A percentile compares a stretch with the other conserved stretches of the same genome.
Evolutionary conservation across 2,329 filamentous ascomycete genomes (phyloP).

Genomic region (Pseudomassariella vexata): DNA sequence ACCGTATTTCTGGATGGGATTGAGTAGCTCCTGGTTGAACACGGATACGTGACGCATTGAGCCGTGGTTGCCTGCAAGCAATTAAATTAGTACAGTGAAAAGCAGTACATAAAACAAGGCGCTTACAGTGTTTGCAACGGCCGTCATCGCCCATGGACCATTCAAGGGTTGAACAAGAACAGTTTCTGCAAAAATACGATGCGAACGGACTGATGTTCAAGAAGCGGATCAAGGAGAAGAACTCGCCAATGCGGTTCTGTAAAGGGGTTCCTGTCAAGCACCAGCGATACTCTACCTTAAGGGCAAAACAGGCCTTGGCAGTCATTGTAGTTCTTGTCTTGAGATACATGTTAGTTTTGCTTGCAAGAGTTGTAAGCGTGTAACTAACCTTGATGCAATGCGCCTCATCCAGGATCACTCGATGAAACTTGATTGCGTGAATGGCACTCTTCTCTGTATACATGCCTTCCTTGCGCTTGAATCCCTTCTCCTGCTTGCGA

Average conservation of each 20-base stretch:
- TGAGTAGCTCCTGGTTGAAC: conserved; percentile 92
- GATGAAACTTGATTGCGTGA: conserved; percentile 81
- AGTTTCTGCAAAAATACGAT: conserved; percentile 89
- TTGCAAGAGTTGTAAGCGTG: neutral
- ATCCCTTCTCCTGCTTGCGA: conserved; percentile 88
- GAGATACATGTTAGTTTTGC: conserved; percentile 6
- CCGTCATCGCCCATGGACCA: conserved; percentile 74
- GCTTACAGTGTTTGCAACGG: conserved; percentile 65
- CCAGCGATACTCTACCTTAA: conserved; percentile 87
- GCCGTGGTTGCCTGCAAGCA: conserved; percentile 15
- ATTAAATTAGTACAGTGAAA: conserved; percentile 10
- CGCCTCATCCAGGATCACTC: conserved; percentile 89
- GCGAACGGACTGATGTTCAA: conserved; percentile 84
- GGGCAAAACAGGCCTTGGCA: conserved; percentile 88
- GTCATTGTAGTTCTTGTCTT: conserved; percentile 80
- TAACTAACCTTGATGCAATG: conserved; percentile 78
- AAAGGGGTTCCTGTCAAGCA: conserved; percentile 92
- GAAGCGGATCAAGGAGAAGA: conserved; percentile 91
- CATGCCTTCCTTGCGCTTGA: conserved; percentile 71
- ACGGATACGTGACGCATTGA: conserved; percentile 61
- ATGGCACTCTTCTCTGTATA: conserved; percentile 77
- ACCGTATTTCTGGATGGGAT: conserved; percentile 65
- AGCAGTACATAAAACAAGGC: conserved; percentile 18
- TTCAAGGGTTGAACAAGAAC: conserved; percentile 72
- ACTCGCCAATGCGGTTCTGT: conserved; percentile 95